Conservation (phyloP, 345 rosid species). For the Syzygium oleosum region DNA sequence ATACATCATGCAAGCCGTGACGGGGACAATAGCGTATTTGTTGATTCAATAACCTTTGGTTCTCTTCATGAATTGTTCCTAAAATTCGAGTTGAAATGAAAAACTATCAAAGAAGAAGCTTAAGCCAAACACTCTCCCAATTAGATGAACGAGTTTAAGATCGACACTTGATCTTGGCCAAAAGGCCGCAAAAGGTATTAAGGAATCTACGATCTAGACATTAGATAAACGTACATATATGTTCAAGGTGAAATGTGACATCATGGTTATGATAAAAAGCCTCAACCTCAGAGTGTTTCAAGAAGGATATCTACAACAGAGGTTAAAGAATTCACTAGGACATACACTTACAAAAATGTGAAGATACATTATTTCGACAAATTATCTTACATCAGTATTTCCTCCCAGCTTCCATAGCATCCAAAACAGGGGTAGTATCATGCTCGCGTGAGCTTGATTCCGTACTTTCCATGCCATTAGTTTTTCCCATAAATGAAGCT, state of each 20-base stretch:
- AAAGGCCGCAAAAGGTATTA: not conserved
- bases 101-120: not conserved
- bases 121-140: not conserved
- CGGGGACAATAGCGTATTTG: not conserved
- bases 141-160: not conserved
- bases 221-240: not conserved
- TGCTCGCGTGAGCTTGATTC: not conserved
- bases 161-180: not conserved
- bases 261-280: not conserved
- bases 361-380: not conserved
- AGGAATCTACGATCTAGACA: fast-evolving
- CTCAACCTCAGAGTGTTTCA: not conserved
- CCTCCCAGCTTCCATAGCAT: conserved; percentile 6
- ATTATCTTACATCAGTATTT: not conserved
- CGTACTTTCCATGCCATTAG: not conserved
- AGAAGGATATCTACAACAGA: not conserved
- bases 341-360: not conserved
- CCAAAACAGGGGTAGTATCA: not conserved
- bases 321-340: not conserved
- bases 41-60: not conserved
- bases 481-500: not conserved
- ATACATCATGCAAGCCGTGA: not conserved
- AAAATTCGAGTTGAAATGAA: not conserved
- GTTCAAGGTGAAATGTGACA: not conserved
- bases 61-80: not conserved